Evolutionary conservation across 352 stramenopile genomes (phyloP), one percentile per base, ranked within the genome.

Genomic region (Blastocystis sp.): DNA sequence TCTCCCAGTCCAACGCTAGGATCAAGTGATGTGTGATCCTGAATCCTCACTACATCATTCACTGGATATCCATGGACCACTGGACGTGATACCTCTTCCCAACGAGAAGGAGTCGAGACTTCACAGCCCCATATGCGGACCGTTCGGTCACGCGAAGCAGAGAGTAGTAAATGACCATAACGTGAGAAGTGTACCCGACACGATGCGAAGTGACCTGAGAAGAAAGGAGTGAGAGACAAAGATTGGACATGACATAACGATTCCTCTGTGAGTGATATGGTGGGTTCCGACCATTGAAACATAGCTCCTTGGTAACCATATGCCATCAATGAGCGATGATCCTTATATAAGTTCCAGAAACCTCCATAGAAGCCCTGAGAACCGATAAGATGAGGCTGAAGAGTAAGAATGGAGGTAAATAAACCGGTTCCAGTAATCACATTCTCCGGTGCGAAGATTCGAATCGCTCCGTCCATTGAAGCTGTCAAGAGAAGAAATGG

Each of bases 351-450:
- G 11, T 62, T 24, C 73, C 73, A 84, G 56, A 69, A 84, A 5
- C 53, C 73, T n/a, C 73, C 73, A n/a, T 54, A 60, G 73, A 84
- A 84, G 3, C 73, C 73, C n/a, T 84, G 73, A 15, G 73, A 84
- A 27, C 73, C 73, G 15, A 84, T 84, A 6, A 84, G 53, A 44
- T 84, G 73, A 15, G 73, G 73, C 15, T 84, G 73, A 9, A 84
- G 73, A 6, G 73, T 84, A 35, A 64, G 0, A 44, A 84, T 35
- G 51, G 73, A 22, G 9, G 51, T 53, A 48, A 84, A 84, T 7
- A 60, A 37, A n/a, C 73, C 73, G 17, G 30, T 19, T 44, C 30
- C 73, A 11, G 11, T 0, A 37, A 54, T 13, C 19, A 35, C 0
- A 44, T 66, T 27, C 27, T 84, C 73, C 0, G 73, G 73, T 2